Percentiles rank a stretch among this genome's conserved stretches.
Conservation (phyloP, 306 rosid genomes). For the Amphicarpaea edgeworthii region DNA sequence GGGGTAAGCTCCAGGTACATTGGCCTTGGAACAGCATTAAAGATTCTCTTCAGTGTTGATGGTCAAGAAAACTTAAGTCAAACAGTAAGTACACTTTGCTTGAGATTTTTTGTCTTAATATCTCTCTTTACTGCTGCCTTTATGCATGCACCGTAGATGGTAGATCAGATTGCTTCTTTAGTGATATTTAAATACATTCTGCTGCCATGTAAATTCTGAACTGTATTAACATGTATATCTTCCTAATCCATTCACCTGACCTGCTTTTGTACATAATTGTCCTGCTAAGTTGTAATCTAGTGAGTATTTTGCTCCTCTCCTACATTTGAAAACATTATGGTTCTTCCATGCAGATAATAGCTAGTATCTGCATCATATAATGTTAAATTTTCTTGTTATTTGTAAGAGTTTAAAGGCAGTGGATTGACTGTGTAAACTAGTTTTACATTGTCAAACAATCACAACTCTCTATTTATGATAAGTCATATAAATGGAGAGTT, state of each 20-base stretch:
- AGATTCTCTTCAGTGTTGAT: constrained; percentile 86
- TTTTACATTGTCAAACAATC: too few relatives aligned
- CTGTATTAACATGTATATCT: not conserved
- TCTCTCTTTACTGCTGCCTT: not conserved
- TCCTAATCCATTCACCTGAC: constrained; percentile 1
- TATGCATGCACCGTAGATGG: constrained; percentile 19
- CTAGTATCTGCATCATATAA: too few relatives aligned
- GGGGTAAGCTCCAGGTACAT: constrained; percentile 99
- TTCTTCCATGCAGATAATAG: not conserved
- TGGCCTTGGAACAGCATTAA: constrained; percentile 97
- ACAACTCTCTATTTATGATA: too few relatives aligned
- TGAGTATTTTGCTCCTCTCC: not conserved
- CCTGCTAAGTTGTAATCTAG: not conserved
- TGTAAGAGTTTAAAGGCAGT: too few relatives aligned
- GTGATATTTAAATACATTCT: constrained; percentile 24
- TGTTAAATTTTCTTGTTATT: too few relatives aligned
- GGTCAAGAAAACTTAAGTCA: constrained; percentile 62
- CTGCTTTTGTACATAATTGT: not conserved
- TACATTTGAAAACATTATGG: not conserved
- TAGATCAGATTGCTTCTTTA: not conserved
- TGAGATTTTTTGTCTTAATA: not conserved
- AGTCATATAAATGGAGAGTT: too few relatives aligned
- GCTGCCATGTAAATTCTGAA: constrained; percentile 6
- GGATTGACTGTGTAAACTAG: too few relatives aligned
- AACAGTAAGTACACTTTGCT: constrained; percentile 60